These are phyloP conservation scores for Fusarium cicatricum DNA, from an alignment of 2,329 filamentous ascomycete species.

Conservation along the genomic window DNA sequence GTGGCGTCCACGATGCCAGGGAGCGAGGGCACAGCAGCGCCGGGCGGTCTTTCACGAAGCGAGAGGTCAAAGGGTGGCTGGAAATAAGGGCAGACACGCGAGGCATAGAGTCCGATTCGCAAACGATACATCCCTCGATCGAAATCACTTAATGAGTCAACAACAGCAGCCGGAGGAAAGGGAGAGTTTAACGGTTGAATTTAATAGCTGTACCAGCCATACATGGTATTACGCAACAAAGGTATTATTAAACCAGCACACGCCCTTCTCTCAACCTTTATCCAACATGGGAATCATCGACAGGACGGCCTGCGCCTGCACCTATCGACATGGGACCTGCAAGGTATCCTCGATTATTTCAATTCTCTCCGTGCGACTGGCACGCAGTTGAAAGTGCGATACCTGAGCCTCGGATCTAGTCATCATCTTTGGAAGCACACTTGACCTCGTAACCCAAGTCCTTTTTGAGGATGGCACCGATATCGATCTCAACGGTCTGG, in stretches of 20 bases:
- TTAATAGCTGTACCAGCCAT: constrained; percentile 19
- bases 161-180: constrained; percentile 6
- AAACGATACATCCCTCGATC: not conserved
- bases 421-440: constrained; percentile 25
- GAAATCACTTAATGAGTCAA: constrained; percentile 5
- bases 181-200: constrained; percentile 24
- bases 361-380: not conserved
- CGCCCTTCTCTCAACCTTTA: constrained; percentile 31
- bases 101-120: not conserved
- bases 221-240: constrained; percentile 34
- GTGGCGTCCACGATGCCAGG: constrained; percentile 47
- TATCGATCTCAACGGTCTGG: constrained; percentile 61
- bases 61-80: constrained; percentile 49
- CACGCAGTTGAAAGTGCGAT: not conserved
- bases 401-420: constrained; percentile 5
- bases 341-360: not conserved
- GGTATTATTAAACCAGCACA: constrained; percentile 46
- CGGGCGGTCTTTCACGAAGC: constrained; percentile 38
- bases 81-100: constrained; percentile 35
- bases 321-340: not conserved
- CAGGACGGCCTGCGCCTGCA: constrained; percentile 1
- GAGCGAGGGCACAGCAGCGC: constrained; percentile 30
- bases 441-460: constrained; percentile 41
- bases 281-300: constrained; percentile 25
- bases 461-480: constrained; percentile 54